Percentiles rank a stretch among this genome's conserved stretches.
phyloP scores from a whole-genome alignment of 441 rosid genomes.

The Sinapis alba region DNA sequence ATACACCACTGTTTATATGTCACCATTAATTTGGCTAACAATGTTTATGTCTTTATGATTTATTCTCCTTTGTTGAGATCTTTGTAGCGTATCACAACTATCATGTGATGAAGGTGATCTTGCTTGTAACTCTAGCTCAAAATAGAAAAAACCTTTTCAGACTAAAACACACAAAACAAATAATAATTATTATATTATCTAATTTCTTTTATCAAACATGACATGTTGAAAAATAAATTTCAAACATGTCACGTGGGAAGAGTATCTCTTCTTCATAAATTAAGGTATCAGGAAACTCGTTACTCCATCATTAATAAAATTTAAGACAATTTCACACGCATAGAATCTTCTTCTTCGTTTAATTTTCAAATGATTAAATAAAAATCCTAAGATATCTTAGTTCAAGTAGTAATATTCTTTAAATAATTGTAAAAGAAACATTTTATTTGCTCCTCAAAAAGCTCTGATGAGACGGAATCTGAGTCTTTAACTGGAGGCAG shows the following conservation, averaged over 20 bases:
- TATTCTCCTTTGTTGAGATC: neutral
- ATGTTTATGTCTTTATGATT: neutral
- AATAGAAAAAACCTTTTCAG: conserved; percentile 9
- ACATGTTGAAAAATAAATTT: neutral
- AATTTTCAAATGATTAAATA: neutral
- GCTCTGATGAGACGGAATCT: conserved; percentile 14
- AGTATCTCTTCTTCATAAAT: conserved; percentile 39
- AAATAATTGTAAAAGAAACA: neutral
- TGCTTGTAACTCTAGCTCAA: conserved; percentile 21
- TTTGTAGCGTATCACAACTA: conserved; percentile 11
- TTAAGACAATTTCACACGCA: conserved; percentile 32
- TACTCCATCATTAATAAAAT: conserved; percentile 1
- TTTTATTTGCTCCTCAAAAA: neutral
- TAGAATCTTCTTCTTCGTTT: conserved; percentile 34
- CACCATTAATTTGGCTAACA: conserved; percentile 9
- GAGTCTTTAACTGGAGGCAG: conserved; percentile 10
- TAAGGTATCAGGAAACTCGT: conserved; percentile 34
- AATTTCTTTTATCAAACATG: neutral
- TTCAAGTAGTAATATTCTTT: neutral
- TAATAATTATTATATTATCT: neutral
- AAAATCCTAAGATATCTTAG: neutral
- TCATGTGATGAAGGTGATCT: conserved; percentile 23
- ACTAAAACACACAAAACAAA: neutral
- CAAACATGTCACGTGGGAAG: conserved; percentile 17
- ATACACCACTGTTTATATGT: neutral